phyloP scores from a whole-genome alignment of 352 stramenopile species.

The Achlya hypogyna region DNA sequence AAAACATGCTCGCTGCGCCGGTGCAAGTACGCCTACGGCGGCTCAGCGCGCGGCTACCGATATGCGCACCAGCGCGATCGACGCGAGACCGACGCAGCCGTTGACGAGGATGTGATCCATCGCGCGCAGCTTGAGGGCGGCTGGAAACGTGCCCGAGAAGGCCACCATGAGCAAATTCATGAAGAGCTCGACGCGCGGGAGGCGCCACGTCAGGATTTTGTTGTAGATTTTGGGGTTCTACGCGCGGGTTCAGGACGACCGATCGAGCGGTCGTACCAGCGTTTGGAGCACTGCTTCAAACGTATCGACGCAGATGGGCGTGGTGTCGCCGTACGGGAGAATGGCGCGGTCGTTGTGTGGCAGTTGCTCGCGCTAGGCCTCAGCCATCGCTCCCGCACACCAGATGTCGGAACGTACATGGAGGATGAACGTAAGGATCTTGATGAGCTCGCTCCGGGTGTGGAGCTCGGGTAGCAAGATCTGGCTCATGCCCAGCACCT shows the following conservation, averaged over 20 bases:
- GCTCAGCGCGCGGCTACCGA: neutral
- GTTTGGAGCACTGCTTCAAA: slow-evolving; percentile 16
- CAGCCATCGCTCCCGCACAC: no score
- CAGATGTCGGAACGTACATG: neutral
- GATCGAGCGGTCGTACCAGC: neutral
- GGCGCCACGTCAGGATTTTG: slow-evolving; percentile 29
- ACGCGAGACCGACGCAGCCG: slow-evolving; percentile 35
- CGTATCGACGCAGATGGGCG: slow-evolving; percentile 34
- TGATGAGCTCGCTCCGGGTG: slow-evolving; percentile 29
- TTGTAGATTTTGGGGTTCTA: slow-evolving; percentile 31
- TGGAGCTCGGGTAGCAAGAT: slow-evolving; percentile 35
- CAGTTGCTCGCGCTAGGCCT: slow-evolving; percentile 35
- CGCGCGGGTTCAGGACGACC: neutral
- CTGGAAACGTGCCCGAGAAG: slow-evolving; percentile 28
- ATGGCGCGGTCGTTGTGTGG: slow-evolving; percentile 33
- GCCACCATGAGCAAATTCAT: slow-evolving; percentile 34
- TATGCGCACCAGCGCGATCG: slow-evolving; percentile 26
- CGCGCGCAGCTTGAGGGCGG: slow-evolving; percentile 34
- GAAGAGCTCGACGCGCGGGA: slow-evolving; percentile 26
- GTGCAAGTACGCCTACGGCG: slow-evolving; percentile 26
- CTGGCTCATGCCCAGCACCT: slow-evolving; percentile 24
- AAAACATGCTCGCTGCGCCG: slow-evolving; percentile 32
- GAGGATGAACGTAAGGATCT: slow-evolving; percentile 39
- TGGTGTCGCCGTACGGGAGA: slow-evolving; percentile 30
- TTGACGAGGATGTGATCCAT: slow-evolving; percentile 40